Base-by-base conservation (phyloP, 1,284 basidiomycete genomes). In the Malassezia brasiliensis region DNA sequence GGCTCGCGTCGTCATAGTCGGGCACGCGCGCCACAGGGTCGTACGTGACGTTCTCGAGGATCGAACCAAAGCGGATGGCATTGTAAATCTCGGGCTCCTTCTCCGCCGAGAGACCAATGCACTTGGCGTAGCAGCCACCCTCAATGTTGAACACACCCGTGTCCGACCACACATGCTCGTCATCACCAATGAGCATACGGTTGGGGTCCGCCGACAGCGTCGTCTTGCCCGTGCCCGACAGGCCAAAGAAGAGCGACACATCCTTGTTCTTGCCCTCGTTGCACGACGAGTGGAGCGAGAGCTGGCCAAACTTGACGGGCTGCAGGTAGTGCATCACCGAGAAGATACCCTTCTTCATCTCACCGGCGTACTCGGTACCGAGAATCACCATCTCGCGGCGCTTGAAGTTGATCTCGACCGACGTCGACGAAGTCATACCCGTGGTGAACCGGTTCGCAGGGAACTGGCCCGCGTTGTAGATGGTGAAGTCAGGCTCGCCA, bases 281-380 rank as follows among this genome's bases (percentile, higher is more conserved):
- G 66, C 90, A 90, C 47, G 90, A 96, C n/a, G 94, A 96, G 80
- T 99, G 94, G 56, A 99, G 83, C 32, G 91, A 96, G 59, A 99
- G 83, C 77, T 96, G 90, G 58, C 90, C 90, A 76, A 94, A 98
- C 78, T 96, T 96, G 81, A 98, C 86, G 19, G 94, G 93, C 81
- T 94, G 90, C 64, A 99, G 83, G 78, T 98, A 99, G 80, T 99
- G 94, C 94, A 99, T 99, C 72, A 99, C 91, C 50, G 88, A 90
- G 81, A 99, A 98, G 77, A 99, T 88, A 77, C 94, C 94, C 84
- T 98, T 98, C 82, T 99, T 99, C 94, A 98, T 99, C 81, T 99
- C 94, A 63, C 94, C 94, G 50, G 94, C 94, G 77, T 98, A 98
- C 77, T 98, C 93, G 53, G 94, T 96, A 61, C 94, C 93, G 71